These are phyloP conservation scores for Zygosaccharomyces lentus DNA, from an alignment of 805 yeast species.

Conservation along the genomic window DNA sequence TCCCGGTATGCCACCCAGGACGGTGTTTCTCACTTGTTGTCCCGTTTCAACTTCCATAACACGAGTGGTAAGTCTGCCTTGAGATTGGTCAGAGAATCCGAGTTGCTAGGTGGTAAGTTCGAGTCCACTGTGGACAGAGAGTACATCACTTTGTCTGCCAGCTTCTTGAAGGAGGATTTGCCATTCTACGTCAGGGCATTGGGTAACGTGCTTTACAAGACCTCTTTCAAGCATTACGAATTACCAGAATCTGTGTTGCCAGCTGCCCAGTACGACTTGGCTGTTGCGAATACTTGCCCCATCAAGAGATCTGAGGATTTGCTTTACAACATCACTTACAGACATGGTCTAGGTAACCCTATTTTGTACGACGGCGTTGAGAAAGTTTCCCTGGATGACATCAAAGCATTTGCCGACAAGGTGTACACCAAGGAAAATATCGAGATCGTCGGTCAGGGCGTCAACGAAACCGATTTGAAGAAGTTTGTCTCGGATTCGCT, in stretches of 20 bases:
- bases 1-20: constrained; percentile 65
- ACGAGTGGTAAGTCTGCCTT: constrained; percentile 80
- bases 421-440: constrained; percentile 69
- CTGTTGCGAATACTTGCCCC: constrained; percentile 49
- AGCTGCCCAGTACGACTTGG: constrained; percentile 60
- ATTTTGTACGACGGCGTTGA: constrained; percentile 66
- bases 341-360: constrained; percentile 83
- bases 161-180: constrained; percentile 79
- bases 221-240: constrained; percentile 81
- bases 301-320: constrained; percentile 65
- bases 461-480: constrained; percentile 63
- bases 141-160: constrained; percentile 70
- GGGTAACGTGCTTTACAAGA: constrained; percentile 65
- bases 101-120: constrained; percentile 84
- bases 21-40: constrained; percentile 82
- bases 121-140: constrained; percentile 75
- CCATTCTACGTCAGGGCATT: constrained; percentile 88
- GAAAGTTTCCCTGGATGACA: constrained; percentile 55
- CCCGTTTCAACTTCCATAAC: constrained; percentile 80
- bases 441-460: constrained; percentile 68
- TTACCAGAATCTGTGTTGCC: constrained; percentile 78
- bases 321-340: constrained; percentile 76
- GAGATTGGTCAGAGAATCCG: constrained; percentile 91
- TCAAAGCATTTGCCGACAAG: constrained; percentile 60
- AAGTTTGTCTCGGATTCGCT: constrained; percentile 66